Base-by-base conservation (phyloP, 257 asterid genomes). In the Prunella vulgaris region DNA sequence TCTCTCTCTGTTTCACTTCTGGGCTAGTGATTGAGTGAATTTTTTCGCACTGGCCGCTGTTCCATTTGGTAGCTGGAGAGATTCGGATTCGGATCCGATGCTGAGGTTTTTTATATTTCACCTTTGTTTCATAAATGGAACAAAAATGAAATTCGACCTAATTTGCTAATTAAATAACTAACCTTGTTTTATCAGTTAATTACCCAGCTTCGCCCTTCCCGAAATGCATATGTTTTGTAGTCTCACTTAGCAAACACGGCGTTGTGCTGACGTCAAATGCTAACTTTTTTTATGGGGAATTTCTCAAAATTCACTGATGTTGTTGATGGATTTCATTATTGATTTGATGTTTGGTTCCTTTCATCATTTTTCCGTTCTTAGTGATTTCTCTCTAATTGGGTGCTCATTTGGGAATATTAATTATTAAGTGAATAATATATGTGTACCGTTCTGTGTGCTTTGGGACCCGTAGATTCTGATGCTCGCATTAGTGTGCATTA, bases 381-480 rank as follows among this genome's bases (percentile, higher is more conserved):
- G 56, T 72, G 18, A 53, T 68, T 56, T 63, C 53, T 48, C 68
- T 70, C 68, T 62, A 62, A 24, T 69, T 70, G 27, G 76, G 77
- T 81, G 87, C 87, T 80, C 71, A 20, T 79, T 80, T 76, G 78
- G 77, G 85, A 84, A 80, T 85, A 85, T 78, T 18, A 59, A 48
- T 53, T 76, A 76, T 51, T 71, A 44, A 64, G 72, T 81, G 79
- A 75, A 74, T 68, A 67, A 76, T 70, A 60, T 66, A 73, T 72
- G 75, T 80, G 66, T 69, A 56, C 38, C 35, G 52, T 51, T 69
- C 54, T 77, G 90, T 81, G 79, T 54, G 69, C 75, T 65, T 77
- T 37, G 83, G 84, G 77, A 44, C 88, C 82, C 73, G 76, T 70
- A 75, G 83, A 77, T 82, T 89, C 81, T 76, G 90, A 83, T 92